These are phyloP conservation scores for Wickerhamiella siamensis DNA, from an alignment of 805 yeast genomes.

Conservation along the genomic window DNA sequence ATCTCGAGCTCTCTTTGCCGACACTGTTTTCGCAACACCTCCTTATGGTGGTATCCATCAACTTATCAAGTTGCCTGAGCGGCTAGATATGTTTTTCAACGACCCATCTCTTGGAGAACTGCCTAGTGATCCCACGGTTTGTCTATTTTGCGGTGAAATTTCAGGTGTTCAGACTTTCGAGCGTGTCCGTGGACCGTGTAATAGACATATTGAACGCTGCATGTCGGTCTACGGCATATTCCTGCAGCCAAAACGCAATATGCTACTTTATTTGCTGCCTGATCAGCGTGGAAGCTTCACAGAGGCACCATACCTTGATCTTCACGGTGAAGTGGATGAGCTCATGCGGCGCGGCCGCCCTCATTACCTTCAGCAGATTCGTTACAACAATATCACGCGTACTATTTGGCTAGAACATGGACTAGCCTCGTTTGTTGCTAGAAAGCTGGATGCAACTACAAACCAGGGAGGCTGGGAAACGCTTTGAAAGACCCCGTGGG, in stretches of 20 bases:
- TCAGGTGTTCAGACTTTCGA: constrained; percentile 49
- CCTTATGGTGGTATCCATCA: constrained; percentile 55
- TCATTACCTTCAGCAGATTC: constrained; percentile 42
- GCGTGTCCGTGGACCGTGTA: constrained; percentile 63
- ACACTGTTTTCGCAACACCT: constrained; percentile 17
- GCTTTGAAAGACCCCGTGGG: constrained; percentile 26
- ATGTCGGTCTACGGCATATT: constrained; percentile 56
- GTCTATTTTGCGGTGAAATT: constrained; percentile 65
- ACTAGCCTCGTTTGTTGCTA: constrained; percentile 58
- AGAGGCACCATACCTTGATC: constrained; percentile 71
- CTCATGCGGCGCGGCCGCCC: constrained; percentile 59
- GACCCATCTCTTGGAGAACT: constrained; percentile 7
- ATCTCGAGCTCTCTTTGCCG: background rate
- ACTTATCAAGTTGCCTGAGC: constrained; percentile 48
- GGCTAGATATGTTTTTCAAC: constrained; percentile 57
- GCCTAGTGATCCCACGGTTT: constrained; percentile 63
- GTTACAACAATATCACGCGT: constrained; percentile 53
- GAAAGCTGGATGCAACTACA: constrained; percentile 61
- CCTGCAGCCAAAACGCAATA: constrained; percentile 53
- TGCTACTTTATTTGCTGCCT: constrained; percentile 42
- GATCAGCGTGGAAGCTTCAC: constrained; percentile 72
- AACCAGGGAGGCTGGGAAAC: constrained; percentile 97
- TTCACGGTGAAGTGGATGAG: constrained; percentile 73
- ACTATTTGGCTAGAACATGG: constrained; percentile 69
- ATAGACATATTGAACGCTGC: constrained; percentile 47